Base-by-base conservation (phyloP, 257 asterid genomes). In the Primulina huaijiensis region DNA sequence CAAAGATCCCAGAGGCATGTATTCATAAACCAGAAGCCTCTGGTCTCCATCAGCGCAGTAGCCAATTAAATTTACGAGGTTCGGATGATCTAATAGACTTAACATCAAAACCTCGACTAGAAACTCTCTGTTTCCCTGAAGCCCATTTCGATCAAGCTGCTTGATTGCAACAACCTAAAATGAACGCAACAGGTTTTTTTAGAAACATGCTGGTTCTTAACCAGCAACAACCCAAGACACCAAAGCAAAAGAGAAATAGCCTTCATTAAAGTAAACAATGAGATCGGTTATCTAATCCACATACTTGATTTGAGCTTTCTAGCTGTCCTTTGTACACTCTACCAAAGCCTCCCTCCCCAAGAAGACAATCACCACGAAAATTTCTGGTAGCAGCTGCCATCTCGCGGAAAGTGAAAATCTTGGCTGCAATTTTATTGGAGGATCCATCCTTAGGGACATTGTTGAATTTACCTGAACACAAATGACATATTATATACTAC, bases 291-390 rank as follows among this genome's bases (percentile, higher is more conserved):
- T 43, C 8, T 7, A 19, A 21, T 57, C 7, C 60, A 52, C 76
- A 35, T 76, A 94, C 95, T 86, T 89, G 91, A 77, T 74, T 78
- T 75, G 92, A 77, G 60, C 82, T 76, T 69, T 81, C 92, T 19
- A 93, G 86, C 60, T 79, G 84, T 55, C 96, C 99, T 85, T 86
- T 90, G 62, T 93, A 93, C 37, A 93, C 99, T 78, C 93, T 83
- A 60, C 99, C 99, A 60, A 93, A 93, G 57, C 99, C 99, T 70
- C 97, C 99, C 81, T 90, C 95, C 52, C 97, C 99, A 61, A 93
- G 77, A 31, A 87, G 86, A 75, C 81, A 86, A 57, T 86, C 93
- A 21, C 85, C 79, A 8, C 89, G 87, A 62, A 93, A 93, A 61
- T 90, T 85, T 68, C 81, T 78, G 2, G 96, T 85, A 33, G 97